These are phyloP conservation scores for Fragaria ananassa DNA, from an alignment of 306 rosid genomes.

Conservation along the genomic window DNA sequence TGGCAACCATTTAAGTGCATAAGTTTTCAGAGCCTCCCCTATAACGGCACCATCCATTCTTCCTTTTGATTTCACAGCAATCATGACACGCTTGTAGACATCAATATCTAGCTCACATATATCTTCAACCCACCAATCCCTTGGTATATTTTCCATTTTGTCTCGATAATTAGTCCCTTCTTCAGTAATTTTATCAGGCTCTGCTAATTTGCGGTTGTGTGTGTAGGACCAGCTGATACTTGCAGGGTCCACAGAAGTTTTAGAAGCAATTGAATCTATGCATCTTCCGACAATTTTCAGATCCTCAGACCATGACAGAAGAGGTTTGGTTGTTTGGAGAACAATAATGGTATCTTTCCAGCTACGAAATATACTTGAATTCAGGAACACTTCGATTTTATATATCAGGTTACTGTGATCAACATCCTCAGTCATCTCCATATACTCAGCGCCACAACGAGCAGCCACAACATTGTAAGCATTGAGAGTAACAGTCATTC, in stretches of 20 bases:
- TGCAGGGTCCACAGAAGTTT: constrained; percentile 78
- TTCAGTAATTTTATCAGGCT: constrained; percentile 53
- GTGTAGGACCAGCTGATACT: constrained; percentile 93
- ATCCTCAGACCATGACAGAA: constrained; percentile 92
- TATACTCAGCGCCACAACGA: constrained; percentile 92
- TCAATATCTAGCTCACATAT: constrained; percentile 93
- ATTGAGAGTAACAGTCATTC: constrained; percentile 91
- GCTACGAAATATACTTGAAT: constrained; percentile 84
- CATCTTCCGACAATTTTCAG: constrained; percentile 89
- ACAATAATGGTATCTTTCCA: constrained; percentile 98
- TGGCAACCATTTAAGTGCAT: constrained; percentile 86
- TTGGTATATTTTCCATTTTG: constrained; percentile 63
- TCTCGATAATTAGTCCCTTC: constrained; percentile 45
- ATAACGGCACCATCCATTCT: constrained; percentile 89
- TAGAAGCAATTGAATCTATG: constrained; percentile 89
- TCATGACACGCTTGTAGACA: constrained; percentile 77
- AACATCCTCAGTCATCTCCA: constrained; percentile 85
- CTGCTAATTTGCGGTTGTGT: constrained; percentile 63
- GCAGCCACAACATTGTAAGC: constrained; percentile 96
- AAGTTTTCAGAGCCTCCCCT: constrained; percentile 88
- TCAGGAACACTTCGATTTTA: constrained; percentile 91
- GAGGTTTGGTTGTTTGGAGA: constrained; percentile 82
- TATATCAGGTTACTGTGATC: constrained; percentile 80
- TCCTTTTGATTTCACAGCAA: constrained; percentile 83
- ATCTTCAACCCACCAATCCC: constrained; percentile 99